A percentile compares a stretch with the other conserved stretches of the same genome.
These are phyloP conservation scores for Solanum clarkiae DNA, from an alignment of 257 asterid genomes.

Conservation along the genomic window DNA sequence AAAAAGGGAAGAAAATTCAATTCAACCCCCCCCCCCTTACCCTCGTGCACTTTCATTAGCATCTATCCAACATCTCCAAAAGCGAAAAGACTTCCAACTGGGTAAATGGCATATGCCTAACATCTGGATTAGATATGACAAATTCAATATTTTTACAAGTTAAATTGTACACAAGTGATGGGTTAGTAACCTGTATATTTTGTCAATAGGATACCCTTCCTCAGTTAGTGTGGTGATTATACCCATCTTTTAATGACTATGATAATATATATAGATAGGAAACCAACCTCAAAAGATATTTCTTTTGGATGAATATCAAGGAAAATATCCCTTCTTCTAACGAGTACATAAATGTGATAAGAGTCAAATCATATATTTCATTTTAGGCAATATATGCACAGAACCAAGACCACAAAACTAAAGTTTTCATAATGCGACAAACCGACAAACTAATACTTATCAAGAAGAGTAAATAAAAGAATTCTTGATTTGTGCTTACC, in stretches of 20 bases:
- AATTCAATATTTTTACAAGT: background rate
- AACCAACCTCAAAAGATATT: too few species aligned
- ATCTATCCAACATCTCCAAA: too few species aligned
- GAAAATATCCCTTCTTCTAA: background rate
- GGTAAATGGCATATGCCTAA: background rate
- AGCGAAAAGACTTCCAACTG: too few species aligned
- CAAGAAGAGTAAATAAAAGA: background rate
- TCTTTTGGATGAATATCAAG: too few species aligned
- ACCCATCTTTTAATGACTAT: too few species aligned
- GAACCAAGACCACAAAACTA: background rate
- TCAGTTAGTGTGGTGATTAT: background rate
- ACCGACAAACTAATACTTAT: background rate
- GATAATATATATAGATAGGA: too few species aligned
- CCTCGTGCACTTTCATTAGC: too few species aligned
- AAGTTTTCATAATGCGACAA: background rate
- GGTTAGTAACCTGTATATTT: background rate
- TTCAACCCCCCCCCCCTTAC: too few species aligned
- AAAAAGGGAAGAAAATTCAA: too few species aligned
- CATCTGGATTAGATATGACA: too few species aligned
- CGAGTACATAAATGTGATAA: background rate
- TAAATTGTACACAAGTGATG: background rate
- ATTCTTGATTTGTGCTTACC: conserved; percentile 18
- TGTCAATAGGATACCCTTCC: background rate
- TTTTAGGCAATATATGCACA: background rate
- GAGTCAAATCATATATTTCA: background rate